A percentile compares a stretch with the other conserved stretches of the same genome.
phyloP scores from a whole-genome alignment of 768 basidiomycete species.

The Exidia glandulosa region DNA sequence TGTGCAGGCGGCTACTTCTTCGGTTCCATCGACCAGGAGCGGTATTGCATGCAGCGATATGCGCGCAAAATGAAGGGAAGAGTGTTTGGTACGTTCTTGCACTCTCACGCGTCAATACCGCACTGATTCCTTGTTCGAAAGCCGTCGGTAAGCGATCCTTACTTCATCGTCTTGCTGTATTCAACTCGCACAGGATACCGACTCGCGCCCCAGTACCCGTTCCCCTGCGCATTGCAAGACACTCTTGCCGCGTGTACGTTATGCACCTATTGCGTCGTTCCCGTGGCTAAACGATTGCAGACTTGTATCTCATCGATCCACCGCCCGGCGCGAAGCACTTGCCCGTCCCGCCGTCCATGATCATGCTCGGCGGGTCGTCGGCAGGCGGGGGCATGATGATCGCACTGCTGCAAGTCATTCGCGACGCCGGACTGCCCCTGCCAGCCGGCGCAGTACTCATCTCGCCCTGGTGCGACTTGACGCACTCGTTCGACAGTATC shows the following conservation, averaged over 20 bases:
- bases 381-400: conserved; percentile 85
- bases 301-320: conserved; percentile 82
- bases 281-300: conserved; percentile 23
- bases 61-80: conserved; percentile 91
- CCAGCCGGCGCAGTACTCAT: conserved; percentile 86
- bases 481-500: conserved; percentile 88
- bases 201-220: conserved; percentile 94
- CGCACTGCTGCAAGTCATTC: conserved; percentile 62
- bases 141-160: conserved; percentile 46
- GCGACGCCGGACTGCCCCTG: conserved; percentile 68
- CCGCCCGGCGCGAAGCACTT: conserved; percentile 67
- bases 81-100: conserved; percentile 38
- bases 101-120: neutral
- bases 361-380: conserved; percentile 84
- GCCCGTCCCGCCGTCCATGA: conserved; percentile 69
- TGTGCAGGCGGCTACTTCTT: conserved; percentile 53
- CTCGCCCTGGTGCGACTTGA: conserved; percentile 92
- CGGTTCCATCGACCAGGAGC: conserved; percentile 67
- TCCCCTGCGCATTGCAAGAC: conserved; percentile 88
- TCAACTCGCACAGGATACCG: conserved; percentile 31
- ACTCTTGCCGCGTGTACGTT: conserved; percentile 71
- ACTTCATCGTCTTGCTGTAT: too few species aligned
- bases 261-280: neutral
- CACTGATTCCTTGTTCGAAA: neutral
- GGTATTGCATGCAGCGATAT: conserved; percentile 29